Base-by-base conservation (phyloP, 2,329 filamentous ascomycete species). In the Xylaria sp. region DNA sequence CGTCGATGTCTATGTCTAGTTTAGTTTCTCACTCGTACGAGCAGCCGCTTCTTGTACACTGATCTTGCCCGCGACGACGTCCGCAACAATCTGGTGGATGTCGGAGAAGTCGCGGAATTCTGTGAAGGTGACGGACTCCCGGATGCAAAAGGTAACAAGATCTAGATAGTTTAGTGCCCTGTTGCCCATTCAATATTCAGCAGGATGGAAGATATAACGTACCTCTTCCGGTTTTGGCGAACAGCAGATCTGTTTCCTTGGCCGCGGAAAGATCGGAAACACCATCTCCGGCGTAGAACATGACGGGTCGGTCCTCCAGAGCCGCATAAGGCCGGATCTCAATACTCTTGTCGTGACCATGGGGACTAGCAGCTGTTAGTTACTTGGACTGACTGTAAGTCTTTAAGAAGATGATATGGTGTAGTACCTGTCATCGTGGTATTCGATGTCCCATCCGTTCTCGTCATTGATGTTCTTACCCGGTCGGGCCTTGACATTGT, bases 321-420 rank as follows among this genome's bases (percentile, higher is more conserved):
- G 85, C 80, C 2, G 88, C 87, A 76, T 97, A 97, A 55, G 91
- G 91, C 65, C 90, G 86, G 69, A 99, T 91, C 72, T 94, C 91
- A 57, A 93, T 80, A 30, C 88, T 92, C 83, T 99, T 99, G 81
- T 99, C 93, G 73, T 99, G 94, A n/a, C 94, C 94, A 69, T 95
- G 95, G 60, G 87, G 82, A 71, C 89, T 90, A 63, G 60, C 57
- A 46, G 10, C 19, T 19, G 8, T 42, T 13, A 42, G 39, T 68
- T 57, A 69, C 50, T 23, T 23, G 18, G 48, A 3, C 51, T 54
- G 46, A 56, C 57, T 30, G 3, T 11, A 10, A 49, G 18, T 23
- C 23, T 1, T 18, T 1, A 8, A 18, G 11, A n/a, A n/a, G n/a
- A 16, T 11, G 16, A 5, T 3, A 44, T 35, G 1, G 11, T n/a